A percentile compares a stretch with the other conserved stretches of the same genome.
Evolutionary conservation across 2,329 filamentous ascomycete species (phyloP).

Genomic region (Dryadomyces quercus-mongolicae): DNA sequence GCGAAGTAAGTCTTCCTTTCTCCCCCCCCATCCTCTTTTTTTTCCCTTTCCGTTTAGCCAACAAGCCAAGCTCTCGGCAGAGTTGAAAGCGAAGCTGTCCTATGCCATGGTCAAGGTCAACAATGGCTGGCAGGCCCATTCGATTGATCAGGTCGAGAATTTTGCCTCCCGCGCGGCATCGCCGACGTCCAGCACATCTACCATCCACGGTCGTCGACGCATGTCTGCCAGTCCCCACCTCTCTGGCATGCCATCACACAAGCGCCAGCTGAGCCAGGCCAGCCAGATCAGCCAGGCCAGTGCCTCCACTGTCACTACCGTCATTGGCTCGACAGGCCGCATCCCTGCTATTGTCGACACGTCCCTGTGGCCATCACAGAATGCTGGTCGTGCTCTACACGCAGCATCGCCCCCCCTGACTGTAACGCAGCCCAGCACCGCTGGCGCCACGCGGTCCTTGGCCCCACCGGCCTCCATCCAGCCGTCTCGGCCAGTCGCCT

Average conservation of each 20-base stretch:
- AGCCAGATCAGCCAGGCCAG: conserved; percentile 5
- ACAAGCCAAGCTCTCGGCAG: conserved; percentile 54
- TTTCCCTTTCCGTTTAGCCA: conserved; percentile 3
- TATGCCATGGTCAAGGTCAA: conserved; percentile 93
- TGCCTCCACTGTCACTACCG: conserved; percentile 4
- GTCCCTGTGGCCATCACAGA: conserved; percentile 4
- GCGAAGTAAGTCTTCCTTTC: conserved; percentile 49
- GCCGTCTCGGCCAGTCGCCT: conserved; percentile 28
- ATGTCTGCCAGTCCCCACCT: conserved; percentile 44
- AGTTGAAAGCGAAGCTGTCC: conserved; percentile 71
- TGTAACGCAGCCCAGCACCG: conserved; percentile 14
- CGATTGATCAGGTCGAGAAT: conserved; percentile 66
- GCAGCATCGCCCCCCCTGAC: conserved; percentile 5
- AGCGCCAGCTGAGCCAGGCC: conserved; percentile 15
- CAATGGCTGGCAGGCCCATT: conserved; percentile 73
- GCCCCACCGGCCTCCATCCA: conserved; percentile 44
- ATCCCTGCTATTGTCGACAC: conserved; percentile 1
- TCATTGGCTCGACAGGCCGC: background rate
- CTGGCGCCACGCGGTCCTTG: conserved; percentile 26
- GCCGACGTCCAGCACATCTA: conserved; percentile 47
- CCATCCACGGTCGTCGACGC: conserved; percentile 37
- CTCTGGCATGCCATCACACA: conserved; percentile 23
- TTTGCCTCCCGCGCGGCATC: conserved; percentile 52
- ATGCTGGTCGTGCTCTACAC: background rate
- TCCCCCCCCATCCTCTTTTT: background rate